A percentile compares a stretch with the other conserved stretches of the same genome.
These are phyloP conservation scores for Wickerhamomyces tratensis DNA, from an alignment of 805 yeast genomes.

Conservation along the genomic window DNA sequence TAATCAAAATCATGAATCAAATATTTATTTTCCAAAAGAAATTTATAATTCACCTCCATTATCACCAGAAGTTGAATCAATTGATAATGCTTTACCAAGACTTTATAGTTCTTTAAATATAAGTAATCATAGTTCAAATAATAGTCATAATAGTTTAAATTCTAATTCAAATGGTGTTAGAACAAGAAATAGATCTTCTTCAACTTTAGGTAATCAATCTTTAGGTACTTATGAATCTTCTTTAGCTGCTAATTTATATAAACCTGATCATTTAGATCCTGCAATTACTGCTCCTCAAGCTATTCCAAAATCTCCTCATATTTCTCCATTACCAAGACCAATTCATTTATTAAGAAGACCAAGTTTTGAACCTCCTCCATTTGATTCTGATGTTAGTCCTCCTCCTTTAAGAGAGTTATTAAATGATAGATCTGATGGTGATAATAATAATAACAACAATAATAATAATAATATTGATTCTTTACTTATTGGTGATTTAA, in stretches of 20 bases:
- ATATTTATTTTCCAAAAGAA: conserved; percentile 30
- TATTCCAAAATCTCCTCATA: conserved; percentile 43
- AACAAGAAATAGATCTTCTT: conserved; percentile 19
- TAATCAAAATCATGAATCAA: conserved; percentile 19
- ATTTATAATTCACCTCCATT: conserved; percentile 34
- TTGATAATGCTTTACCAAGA: conserved; percentile 23
- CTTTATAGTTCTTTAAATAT: conserved; percentile 8
- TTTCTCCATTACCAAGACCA: conserved; percentile 39
- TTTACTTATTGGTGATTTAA: not conserved
- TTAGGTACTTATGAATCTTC: conserved; percentile 19
- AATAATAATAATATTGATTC: conserved; percentile 1
- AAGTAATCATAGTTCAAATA: not conserved
- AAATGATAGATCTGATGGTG: too few relatives aligned
- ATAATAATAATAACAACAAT: not conserved
- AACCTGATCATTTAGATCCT: conserved; percentile 38
- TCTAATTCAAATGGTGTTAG: conserved; percentile 1
- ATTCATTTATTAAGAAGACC: conserved; percentile 46
- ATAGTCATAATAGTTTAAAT: conserved; percentile 1
- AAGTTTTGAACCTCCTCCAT: conserved; percentile 55
- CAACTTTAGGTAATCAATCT: conserved; percentile 24
- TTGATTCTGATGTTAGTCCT: conserved; percentile 33
- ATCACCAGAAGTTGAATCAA: conserved; percentile 44
- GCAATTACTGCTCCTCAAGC: conserved; percentile 58
- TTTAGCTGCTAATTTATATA: conserved; percentile 39
- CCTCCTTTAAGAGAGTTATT: conserved; percentile 18